Base-by-base conservation (phyloP, 371 early-diverging fungal genomes). In the Circinella umbellata region DNA sequence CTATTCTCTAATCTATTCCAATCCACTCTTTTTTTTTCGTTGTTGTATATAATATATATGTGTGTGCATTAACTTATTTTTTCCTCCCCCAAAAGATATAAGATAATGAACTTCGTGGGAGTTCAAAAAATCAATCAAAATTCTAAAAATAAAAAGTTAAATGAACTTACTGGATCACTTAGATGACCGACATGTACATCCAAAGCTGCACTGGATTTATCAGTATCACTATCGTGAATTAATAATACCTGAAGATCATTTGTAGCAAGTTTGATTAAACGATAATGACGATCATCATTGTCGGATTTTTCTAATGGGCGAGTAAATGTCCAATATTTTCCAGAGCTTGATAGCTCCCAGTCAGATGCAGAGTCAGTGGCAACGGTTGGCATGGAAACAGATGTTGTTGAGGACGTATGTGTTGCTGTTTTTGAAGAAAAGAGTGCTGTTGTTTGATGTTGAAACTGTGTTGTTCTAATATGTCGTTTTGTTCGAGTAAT, bases 121-220 rank as follows among this genome's bases (percentile, higher is more conserved):
- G 57, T 18, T 42, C 42, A 3, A 42, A 42, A 42, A 42, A 34
- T 10, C 1, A 51, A 51, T 13, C 62, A 39, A 67, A 42, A 42
- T 35, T 61, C 57, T 17, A 68, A 46, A 53, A 68, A 71, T 64
- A 34, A 18, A 14, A 6, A 6, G n/a, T 9, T 9, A 11, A 11
- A 42, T 42, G 11, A 3, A 73, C 83, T 83, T 81, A 88, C 88
- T n/a, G 94, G 94, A 73, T 94, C 94, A 51, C 87, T 88, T 39
- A 93, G 74, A 69, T 90, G 92, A 18, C 99, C 99, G 14, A 98
- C 97, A 76, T 93, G 93, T 20, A 99, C 97, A 79, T 95, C 95
- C 46, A 98, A 67, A 0, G 98, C 92, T 15, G 98, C 97, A 49
- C 94, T 89, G 4, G 96, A 88, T 79, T 96, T 96, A 81, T 96